A percentile compares a stretch with the other conserved stretches of the same genome.
Evolutionary conservation across 1,139 yeast species (phyloP).

Genomic region (Schwanniomyces etchellsii): DNA sequence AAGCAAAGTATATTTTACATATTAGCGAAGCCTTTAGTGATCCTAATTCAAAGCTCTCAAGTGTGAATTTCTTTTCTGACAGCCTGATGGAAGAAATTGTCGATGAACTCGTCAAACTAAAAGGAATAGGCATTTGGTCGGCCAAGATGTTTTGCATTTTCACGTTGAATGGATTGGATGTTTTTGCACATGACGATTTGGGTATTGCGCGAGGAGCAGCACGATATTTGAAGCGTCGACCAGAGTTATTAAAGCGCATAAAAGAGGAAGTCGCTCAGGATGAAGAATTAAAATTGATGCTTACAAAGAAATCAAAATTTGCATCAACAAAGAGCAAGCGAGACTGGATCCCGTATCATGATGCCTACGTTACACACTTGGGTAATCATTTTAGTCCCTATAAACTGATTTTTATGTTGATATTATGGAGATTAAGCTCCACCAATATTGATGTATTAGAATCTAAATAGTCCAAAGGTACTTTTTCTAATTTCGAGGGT

Average conservation of each 20-base stretch:
- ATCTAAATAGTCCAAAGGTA: no score
- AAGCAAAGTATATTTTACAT: slow-evolving; percentile 58
- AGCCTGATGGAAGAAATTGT: slow-evolving; percentile 44
- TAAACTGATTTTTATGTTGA: slow-evolving; percentile 61
- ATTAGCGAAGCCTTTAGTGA: slow-evolving; percentile 54
- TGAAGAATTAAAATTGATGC: slow-evolving; percentile 22
- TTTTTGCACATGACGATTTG: slow-evolving; percentile 74
- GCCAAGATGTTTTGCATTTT: slow-evolving; percentile 83
- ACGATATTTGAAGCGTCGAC: slow-evolving; percentile 52
- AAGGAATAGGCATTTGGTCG: slow-evolving; percentile 89
- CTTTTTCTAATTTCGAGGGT: no score
- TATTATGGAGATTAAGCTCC: slow-evolving; percentile 67
- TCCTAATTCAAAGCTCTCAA: slow-evolving; percentile 30
- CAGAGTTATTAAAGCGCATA: slow-evolving; percentile 40
- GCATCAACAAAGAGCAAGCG: slow-evolving; percentile 34
- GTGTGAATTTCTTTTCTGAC: slow-evolving; percentile 29
- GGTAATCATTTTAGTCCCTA: slow-evolving; percentile 64
- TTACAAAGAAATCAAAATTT: slow-evolving; percentile 34
- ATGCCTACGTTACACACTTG: slow-evolving; percentile 48
- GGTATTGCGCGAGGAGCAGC: slow-evolving; percentile 83
- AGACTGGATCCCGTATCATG: slow-evolving; percentile 60
- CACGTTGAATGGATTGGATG: slow-evolving; percentile 59
- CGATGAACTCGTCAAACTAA: slow-evolving; percentile 50
- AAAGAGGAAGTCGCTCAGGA: slow-evolving; percentile 24
- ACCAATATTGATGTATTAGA: slow-evolving; percentile 51